phyloP scores from a whole-genome alignment of 2,329 filamentous ascomycete genomes.

The Fonsecaea pedrosoi region DNA sequence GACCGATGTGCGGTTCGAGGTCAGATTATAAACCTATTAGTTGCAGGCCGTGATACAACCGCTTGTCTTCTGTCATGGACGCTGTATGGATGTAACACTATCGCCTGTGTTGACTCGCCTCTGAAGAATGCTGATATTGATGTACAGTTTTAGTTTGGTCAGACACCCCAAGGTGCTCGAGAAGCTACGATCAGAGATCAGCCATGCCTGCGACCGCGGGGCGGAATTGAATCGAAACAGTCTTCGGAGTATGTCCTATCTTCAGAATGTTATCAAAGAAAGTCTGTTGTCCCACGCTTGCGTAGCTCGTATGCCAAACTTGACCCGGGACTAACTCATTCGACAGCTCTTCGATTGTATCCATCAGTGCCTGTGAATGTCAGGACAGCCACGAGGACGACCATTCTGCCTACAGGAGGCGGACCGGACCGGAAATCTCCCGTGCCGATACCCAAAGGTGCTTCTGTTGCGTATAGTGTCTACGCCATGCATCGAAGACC shows the following conservation, averaged over 20 bases:
- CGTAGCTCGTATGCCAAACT: neutral
- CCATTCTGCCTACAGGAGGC: conserved; percentile 71
- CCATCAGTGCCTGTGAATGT: conserved; percentile 80
- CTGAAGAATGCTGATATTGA: conserved; percentile 40
- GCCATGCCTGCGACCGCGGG: conserved; percentile 50
- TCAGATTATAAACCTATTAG: conserved; percentile 68
- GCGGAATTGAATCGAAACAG: conserved; percentile 41
- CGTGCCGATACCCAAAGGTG: conserved; percentile 56
- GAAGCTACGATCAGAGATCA: conserved; percentile 76
- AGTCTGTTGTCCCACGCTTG: conserved; percentile 24
- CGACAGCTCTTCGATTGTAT: conserved; percentile 68
- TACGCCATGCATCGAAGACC: conserved; percentile 59
- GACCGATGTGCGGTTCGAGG: conserved; percentile 46
- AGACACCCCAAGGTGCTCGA: conserved; percentile 69
- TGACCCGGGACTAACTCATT: conserved; percentile 52
- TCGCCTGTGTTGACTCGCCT: neutral
- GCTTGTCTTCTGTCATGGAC: conserved; percentile 80
- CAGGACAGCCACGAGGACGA: conserved; percentile 72
- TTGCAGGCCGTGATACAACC: conserved; percentile 84
- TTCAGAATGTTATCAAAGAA: conserved; percentile 60
- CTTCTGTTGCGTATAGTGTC: conserved; percentile 57
- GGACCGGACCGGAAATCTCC: conserved; percentile 54
- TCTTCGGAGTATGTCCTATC: conserved; percentile 41
- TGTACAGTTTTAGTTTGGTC: conserved; percentile 69
- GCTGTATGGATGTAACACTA: no score